These are phyloP conservation scores for Lipomyces yamadae DNA, from an alignment of 805 yeast genomes.

Conservation along the genomic window DNA sequence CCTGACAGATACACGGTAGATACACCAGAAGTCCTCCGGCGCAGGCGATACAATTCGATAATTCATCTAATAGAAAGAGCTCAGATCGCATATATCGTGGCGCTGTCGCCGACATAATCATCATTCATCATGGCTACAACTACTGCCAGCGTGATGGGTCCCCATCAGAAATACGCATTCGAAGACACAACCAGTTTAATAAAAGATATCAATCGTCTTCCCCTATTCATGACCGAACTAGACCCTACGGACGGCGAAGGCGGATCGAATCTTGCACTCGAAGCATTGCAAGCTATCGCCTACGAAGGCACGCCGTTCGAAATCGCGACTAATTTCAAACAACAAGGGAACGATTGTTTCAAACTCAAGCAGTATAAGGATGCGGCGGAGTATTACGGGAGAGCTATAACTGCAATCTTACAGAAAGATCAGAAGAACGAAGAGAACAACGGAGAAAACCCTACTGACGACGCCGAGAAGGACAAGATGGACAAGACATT, in stretches of 20 bases:
- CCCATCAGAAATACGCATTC: conserved; percentile 24
- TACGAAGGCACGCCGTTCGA: conserved; percentile 97
- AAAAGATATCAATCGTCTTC: conserved; percentile 77
- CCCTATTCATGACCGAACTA: conserved; percentile 90
- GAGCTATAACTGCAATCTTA: conserved; percentile 69
- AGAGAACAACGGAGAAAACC: neutral
- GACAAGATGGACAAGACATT: conserved; percentile 20
- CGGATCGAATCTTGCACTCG: conserved; percentile 68
- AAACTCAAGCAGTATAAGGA: conserved; percentile 69
- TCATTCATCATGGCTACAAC: neutral
- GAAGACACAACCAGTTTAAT: conserved; percentile 75
- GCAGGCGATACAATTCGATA: neutral
- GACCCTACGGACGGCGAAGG: conserved; percentile 78
- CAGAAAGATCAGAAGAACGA: conserved; percentile 9
- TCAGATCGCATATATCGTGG: neutral
- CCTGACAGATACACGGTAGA: too few species aligned
- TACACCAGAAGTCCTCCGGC: too few species aligned
- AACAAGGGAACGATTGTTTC: conserved; percentile 90
- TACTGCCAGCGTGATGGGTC: conserved; percentile 13
- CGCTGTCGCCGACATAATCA: neutral
- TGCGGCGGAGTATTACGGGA: conserved; percentile 78
- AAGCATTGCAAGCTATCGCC: conserved; percentile 88
- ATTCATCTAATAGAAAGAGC: neutral
- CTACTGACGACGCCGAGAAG: conserved; percentile 16
- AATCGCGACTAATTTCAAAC: conserved; percentile 83